Evolutionary conservation across 305 asterid genomes (phyloP).

Genomic region (Fraxinus floribunda): DNA sequence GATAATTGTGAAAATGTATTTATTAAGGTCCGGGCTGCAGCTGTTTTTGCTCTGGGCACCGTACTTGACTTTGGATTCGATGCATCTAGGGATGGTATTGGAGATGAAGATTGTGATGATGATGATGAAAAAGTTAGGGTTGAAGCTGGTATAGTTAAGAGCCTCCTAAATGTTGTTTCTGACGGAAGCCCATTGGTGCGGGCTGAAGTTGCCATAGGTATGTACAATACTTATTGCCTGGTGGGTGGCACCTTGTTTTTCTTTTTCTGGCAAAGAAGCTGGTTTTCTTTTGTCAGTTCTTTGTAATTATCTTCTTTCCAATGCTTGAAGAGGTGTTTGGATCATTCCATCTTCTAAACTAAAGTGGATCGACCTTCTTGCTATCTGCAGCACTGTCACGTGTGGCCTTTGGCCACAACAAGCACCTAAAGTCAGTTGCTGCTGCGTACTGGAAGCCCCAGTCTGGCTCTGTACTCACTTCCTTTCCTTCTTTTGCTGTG

Average conservation of each 20-base stretch:
- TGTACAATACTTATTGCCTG: constrained; percentile 24
- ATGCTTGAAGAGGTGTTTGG: background rate
- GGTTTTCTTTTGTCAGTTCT: constrained; percentile 7
- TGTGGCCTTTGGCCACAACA: constrained; percentile 37
- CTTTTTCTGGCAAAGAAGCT: background rate
- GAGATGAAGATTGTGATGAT: constrained; percentile 58
- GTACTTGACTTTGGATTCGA: constrained; percentile 79
- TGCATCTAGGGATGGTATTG: constrained; percentile 73
- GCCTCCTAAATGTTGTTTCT: constrained; percentile 75
- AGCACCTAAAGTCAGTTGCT: constrained; percentile 85
- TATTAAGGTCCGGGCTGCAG: constrained; percentile 93
- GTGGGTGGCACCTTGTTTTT: background rate
- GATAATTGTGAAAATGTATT: constrained; percentile 23
- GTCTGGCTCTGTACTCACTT: constrained; percentile 65
- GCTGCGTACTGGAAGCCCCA: constrained; percentile 92
- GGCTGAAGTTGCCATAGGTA: constrained; percentile 98
- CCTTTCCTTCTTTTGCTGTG: constrained; percentile 75
- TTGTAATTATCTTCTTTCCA: background rate
- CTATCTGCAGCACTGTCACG: constrained; percentile 86
- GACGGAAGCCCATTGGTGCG: constrained; percentile 99
- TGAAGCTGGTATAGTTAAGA: constrained; percentile 69
- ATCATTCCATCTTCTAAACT: background rate
- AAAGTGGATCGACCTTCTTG: constrained; percentile 7
- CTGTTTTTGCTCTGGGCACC: constrained; percentile 91
- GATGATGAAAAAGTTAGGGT: constrained; percentile 85